Evolutionary conservation across 176 grass and related monocot species (phyloP).

Genomic region (Puccinellia tenuiflora): DNA sequence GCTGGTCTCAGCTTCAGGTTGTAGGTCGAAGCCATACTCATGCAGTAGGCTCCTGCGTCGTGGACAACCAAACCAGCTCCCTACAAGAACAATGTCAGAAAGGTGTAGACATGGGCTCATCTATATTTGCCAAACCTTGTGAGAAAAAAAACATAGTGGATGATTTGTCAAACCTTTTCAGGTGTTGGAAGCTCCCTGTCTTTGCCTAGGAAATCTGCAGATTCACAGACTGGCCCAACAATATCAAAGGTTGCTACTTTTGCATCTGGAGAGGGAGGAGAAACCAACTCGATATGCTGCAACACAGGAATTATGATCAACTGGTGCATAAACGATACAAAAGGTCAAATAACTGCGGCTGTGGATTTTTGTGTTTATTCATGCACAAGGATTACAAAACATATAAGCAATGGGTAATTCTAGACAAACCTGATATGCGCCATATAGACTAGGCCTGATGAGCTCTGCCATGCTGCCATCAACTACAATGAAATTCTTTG

Average conservation of each 20-base stretch:
- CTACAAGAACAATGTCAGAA: constrained; percentile 32
- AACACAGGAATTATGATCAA: constrained; percentile 11
- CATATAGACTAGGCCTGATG: constrained; percentile 97
- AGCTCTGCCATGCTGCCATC: constrained; percentile 99
- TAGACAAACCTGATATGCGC: constrained; percentile 81
- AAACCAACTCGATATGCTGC: constrained; percentile 90
- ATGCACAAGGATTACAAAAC: neutral
- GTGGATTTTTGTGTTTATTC: neutral
- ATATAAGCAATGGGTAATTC: neutral
- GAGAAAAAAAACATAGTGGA: neutral
- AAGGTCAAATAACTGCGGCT: neutral
- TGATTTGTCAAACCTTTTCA: constrained; percentile 42
- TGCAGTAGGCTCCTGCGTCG: constrained; percentile 93
- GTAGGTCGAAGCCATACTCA: constrained; percentile 99
- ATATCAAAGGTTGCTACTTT: constrained; percentile 72
- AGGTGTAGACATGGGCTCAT: neutral
- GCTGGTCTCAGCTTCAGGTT: constrained; percentile 90
- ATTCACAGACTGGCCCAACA: constrained; percentile 98
- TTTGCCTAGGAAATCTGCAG: constrained; percentile 94
- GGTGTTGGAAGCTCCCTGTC: constrained; percentile 79
- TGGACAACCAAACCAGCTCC: constrained; percentile 93
- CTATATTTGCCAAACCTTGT: neutral
- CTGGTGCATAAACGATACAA: neutral
- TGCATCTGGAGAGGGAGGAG: constrained; percentile 45
- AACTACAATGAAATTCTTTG: constrained; percentile 92